Evolutionary conservation across 257 asterid genomes (phyloP), one percentile per base, ranked within the genome.

Genomic region (Rubia yunnanensis): DNA sequence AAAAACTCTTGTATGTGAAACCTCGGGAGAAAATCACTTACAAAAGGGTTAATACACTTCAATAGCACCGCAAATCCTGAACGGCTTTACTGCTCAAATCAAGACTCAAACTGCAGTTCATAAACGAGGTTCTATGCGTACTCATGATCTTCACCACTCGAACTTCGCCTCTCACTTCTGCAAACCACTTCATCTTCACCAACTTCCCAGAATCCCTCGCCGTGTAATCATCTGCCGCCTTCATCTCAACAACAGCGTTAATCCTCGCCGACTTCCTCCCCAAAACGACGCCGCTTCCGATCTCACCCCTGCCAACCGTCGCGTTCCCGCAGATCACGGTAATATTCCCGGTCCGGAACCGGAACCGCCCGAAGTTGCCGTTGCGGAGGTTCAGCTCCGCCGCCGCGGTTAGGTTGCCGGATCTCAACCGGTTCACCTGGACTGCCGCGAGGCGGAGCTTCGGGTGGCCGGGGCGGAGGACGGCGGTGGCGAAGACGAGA

Each of bases 51-150:
- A 0, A 10, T 13, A 39, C 1, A n/a, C n/a, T n/a, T 11, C 17
- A 44, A 17, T 15, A 15, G 61, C 79, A 74, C 5, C 4, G 18
- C 7, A 78, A 48, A 62, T 65, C 77, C 61, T 80, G 92, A 30
- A 85, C 23, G 8, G 60, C 58, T 63, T 75, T 77, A 49, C 73
- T 75, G 0, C 80, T 81, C n/a, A 85, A 75, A 59, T 81, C 83
- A 17, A 85, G 54, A 74, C 38, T 79, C 85, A 83, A 66, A 65
- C 69, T 79, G 59, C 92, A 87, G 67, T 80, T 76, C 86, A 83
- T 74, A 0, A 66, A 30, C 23, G 92, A 82, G 64, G 65, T 80
- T 62, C 74, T 76, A 13, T 49, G 57, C 56, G 78, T 62, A 27
- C 49, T 74, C 11, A 80, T 46, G 31, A 79, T 68, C 65, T 66